These are phyloP conservation scores for Psilocybe tampanensis DNA, from an alignment of 768 basidiomycete genomes.

Conservation along the genomic window DNA sequence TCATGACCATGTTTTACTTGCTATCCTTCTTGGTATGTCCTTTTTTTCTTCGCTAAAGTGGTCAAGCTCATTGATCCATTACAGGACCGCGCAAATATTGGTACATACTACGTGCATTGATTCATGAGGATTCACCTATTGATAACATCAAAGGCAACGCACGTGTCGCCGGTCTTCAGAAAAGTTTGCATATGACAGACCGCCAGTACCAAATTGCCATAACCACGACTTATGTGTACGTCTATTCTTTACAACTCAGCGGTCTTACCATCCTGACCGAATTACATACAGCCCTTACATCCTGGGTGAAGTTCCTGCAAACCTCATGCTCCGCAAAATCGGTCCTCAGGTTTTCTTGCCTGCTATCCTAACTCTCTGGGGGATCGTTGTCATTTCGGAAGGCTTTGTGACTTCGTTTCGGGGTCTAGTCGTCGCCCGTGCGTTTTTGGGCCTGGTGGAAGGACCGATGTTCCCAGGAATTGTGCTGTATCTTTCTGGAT, in stretches of 20 bases:
- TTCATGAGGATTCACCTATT: neutral
- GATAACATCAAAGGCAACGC: slow-evolving; percentile 39
- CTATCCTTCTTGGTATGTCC: neutral
- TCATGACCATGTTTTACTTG: neutral
- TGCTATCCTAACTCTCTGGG: slow-evolving; percentile 50
- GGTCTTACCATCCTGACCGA: neutral
- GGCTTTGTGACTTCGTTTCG: slow-evolving; percentile 45
- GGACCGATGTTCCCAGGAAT: slow-evolving; percentile 44
- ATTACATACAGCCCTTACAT: slow-evolving; percentile 38
- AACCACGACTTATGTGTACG: slow-evolving; percentile 32
- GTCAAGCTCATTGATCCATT: neutral
- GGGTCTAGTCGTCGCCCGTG: slow-evolving; percentile 49
- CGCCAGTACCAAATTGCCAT: slow-evolving; percentile 38
- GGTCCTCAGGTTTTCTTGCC: slow-evolving; percentile 55
- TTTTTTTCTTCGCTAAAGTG: neutral
- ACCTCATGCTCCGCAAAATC: slow-evolving; percentile 41
- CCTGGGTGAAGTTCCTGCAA: slow-evolving; percentile 49
- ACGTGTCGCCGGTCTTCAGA: slow-evolving; percentile 49
- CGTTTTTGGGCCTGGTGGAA: slow-evolving; percentile 54
- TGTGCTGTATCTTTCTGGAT: slow-evolving; percentile 40
- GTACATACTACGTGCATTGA: slow-evolving; percentile 16
- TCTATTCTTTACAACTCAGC: neutral
- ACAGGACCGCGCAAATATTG: slow-evolving; percentile 38
- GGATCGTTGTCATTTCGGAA: slow-evolving; percentile 48
- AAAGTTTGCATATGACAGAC: slow-evolving; percentile 40